phyloP scores from a whole-genome alignment of 108 stramenopile genomes.

The Craspedostauros australis region DNA sequence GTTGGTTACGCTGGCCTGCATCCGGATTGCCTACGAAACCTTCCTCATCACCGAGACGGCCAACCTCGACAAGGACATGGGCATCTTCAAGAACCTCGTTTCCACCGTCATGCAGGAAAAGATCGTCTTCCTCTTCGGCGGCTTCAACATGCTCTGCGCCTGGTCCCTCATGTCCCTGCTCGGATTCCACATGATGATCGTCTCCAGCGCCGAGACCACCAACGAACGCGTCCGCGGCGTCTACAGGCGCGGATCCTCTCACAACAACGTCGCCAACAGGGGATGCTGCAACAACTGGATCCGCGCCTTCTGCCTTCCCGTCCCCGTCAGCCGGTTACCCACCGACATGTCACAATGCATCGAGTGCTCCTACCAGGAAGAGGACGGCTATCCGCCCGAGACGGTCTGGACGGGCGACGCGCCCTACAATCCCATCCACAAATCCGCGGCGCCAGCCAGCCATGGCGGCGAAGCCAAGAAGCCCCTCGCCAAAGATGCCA shows the following conservation, averaged over 20 bases:
- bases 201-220: slow-evolving; percentile 76
- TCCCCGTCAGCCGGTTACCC: slow-evolving; percentile 23
- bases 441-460: no score
- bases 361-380: slow-evolving; percentile 13
- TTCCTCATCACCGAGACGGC: slow-evolving; percentile 21
- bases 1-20: slow-evolving; percentile 36
- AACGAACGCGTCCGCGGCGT: slow-evolving; percentile 79
- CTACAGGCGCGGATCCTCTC: slow-evolving; percentile 37
- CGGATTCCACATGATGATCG: slow-evolving; percentile 71
- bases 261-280: slow-evolving; percentile 49
- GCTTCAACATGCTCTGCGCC: slow-evolving; percentile 62
- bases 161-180: slow-evolving; percentile 69
- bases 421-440: no score
- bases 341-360: slow-evolving; percentile 19
- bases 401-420: slow-evolving; percentile 17
- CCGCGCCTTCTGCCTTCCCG: slow-evolving; percentile 30
- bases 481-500: no score
- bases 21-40: slow-evolving; percentile 38
- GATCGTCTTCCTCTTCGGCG: slow-evolving; percentile 48
- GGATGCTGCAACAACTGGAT: slow-evolving; percentile 74
- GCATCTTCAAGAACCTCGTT: background rate
- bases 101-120: slow-evolving; percentile 38
- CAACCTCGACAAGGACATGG: background rate
- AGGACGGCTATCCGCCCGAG: no score
- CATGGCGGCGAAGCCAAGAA: no score